Evolutionary conservation across 495 filamentous ascomycete species (phyloP).

Genomic region (Rostrohypoxylon terebratum): DNA sequence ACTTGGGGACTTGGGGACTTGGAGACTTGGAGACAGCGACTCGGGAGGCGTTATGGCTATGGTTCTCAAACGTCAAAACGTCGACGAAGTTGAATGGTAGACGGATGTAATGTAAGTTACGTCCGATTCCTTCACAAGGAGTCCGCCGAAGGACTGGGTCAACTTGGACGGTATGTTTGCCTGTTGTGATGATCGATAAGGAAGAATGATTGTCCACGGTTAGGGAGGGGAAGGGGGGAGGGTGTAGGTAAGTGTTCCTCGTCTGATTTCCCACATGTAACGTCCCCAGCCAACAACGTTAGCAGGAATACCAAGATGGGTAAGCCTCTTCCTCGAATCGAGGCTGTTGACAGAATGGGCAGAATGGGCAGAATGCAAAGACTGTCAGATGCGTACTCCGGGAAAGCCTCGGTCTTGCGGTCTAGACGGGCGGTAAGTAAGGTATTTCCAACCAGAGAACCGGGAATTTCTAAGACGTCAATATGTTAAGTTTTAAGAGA

Average conservation of each 20-base stretch:
- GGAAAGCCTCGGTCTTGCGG: conserved; percentile 37
- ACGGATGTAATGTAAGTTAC: conserved; percentile 20
- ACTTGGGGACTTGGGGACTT: conserved; percentile 16
- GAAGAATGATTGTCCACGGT: conserved; percentile 24
- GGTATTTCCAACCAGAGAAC: conserved; percentile 17
- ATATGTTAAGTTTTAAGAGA: not conserved
- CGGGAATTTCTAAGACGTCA: conserved; percentile 21
- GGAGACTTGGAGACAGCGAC: conserved; percentile 15
- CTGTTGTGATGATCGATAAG: conserved; percentile 29
- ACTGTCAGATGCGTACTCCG: conserved; percentile 30
- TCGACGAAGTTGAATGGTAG: not conserved
- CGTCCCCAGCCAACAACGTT: conserved; percentile 34
- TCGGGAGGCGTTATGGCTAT: conserved; percentile 20
- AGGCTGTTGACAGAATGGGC: conserved; percentile 36
- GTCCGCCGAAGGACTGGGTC: conserved; percentile 10
- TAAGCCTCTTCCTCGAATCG: conserved; percentile 34
- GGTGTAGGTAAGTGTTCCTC: conserved; percentile 16
- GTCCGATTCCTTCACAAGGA: conserved; percentile 17
- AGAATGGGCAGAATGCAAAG: conserved; percentile 22
- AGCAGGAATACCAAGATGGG: conserved; percentile 27
- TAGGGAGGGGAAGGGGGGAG: conserved; percentile 27
- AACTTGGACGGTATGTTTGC: not conserved
- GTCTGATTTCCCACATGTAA: conserved; percentile 44
- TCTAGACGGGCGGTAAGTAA: conserved; percentile 28
- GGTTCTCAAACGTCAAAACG: conserved; percentile 9